These are phyloP conservation scores for Phytophthora multivora DNA, from an alignment of 352 stramenopile species.

Conservation along the genomic window DNA sequence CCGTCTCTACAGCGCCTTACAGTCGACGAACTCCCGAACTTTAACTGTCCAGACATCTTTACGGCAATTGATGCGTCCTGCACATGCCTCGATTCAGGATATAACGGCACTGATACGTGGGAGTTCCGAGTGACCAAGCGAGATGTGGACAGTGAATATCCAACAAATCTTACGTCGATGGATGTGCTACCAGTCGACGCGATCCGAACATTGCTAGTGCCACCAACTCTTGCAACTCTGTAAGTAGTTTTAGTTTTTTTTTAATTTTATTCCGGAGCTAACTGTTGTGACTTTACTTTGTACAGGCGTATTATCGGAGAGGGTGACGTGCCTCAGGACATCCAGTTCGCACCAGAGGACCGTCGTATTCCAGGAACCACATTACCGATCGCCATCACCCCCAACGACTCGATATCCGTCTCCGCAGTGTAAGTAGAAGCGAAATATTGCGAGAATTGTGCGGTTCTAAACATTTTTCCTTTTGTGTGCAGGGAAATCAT, in stretches of 20 bases:
- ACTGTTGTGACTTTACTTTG: no score
- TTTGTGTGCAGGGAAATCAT: conserved; percentile 30
- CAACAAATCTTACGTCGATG: conserved; percentile 4
- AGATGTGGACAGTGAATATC: conserved; percentile 18
- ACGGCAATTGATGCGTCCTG: conserved; percentile 37
- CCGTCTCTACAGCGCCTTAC: conserved; percentile 36
- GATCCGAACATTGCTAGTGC: conserved; percentile 36
- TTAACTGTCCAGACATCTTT: conserved; percentile 38
- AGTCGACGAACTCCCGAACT: conserved; percentile 22
- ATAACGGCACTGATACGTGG: conserved; percentile 26
- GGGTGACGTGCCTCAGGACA: conserved; percentile 19
- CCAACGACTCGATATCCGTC: conserved; percentile 14
- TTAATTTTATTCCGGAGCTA: neutral
- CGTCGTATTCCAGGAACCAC: conserved; percentile 21
- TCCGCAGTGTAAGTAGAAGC: conserved; percentile 42
- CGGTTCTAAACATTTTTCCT: neutral
- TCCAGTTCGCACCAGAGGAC: conserved; percentile 36
- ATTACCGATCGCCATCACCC: conserved; percentile 28
- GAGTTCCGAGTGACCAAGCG: conserved; percentile 28
- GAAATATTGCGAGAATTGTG: neutral
- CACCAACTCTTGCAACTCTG: conserved; percentile 32
- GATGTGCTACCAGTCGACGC: conserved; percentile 32
- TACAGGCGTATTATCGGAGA: conserved; percentile 38
- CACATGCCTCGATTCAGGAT: conserved; percentile 24
- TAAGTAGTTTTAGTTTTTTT: conserved; percentile 9